Conservation (phyloP, 2,329 filamentous ascomycete genomes). For the Hypoxylon sp. region DNA sequence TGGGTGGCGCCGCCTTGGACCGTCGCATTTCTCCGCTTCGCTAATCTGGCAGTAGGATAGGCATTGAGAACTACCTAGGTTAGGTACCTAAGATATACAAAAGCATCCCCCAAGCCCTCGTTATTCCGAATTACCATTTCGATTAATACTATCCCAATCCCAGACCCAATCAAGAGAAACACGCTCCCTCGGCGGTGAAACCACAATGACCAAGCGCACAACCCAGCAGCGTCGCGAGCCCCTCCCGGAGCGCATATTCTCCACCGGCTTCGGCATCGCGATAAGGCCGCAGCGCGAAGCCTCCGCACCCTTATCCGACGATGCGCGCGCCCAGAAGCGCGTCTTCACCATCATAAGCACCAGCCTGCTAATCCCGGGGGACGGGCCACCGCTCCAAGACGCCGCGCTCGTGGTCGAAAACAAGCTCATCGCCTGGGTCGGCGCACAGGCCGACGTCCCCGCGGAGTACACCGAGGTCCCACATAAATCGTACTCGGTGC, state of each 20-base stretch:
- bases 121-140: not conserved
- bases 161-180: not conserved
- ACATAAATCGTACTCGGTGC: conserved; percentile 50
- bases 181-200: not conserved
- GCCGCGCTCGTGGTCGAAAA: conserved; percentile 57
- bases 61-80: not conserved
- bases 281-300: conserved; percentile 46
- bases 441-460: conserved; percentile 51
- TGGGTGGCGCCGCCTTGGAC: conserved; percentile 14
- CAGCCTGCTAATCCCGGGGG: conserved; percentile 57
- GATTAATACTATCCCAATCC: not conserved
- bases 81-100: not conserved
- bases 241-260: conserved; percentile 48
- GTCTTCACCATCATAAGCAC: conserved; percentile 56
- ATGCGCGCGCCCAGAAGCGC: conserved; percentile 47
- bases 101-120: not conserved
- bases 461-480: conserved; percentile 51
- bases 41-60: not conserved
- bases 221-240: conserved; percentile 29
- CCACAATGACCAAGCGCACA: conserved; percentile 48
- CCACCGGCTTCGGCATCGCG: conserved; percentile 52
- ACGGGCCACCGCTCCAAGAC: conserved; percentile 54
- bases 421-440: conserved; percentile 59
- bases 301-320: conserved; percentile 14
- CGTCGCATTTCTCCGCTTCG: conserved; percentile 22